Conservation (phyloP, 129 eudicot genomes). For the Escallonia herrerae region DNA sequence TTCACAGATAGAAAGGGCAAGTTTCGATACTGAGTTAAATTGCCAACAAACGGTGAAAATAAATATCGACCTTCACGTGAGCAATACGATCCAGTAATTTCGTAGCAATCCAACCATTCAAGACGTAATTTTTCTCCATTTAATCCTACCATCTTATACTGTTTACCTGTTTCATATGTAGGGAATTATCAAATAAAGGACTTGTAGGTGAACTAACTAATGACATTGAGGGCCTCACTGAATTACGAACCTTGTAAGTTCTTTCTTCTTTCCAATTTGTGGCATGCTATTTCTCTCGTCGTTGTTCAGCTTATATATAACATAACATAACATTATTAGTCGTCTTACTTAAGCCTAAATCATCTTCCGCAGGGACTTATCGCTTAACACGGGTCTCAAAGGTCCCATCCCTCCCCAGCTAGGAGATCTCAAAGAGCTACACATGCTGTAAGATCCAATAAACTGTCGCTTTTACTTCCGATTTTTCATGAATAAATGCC, state of each 20-base stretch:
- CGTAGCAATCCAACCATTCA: neutral
- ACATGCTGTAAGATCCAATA: slow-evolving; percentile 48
- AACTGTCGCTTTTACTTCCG: neutral
- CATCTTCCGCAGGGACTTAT: slow-evolving; percentile 61
- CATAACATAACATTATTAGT: no score
- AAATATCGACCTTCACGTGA: neutral
- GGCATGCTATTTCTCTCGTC: no score
- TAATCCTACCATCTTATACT: neutral
- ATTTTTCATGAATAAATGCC: neutral
- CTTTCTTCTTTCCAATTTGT: neutral
- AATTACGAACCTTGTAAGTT: slow-evolving; percentile 70
- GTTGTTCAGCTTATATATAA: no score
- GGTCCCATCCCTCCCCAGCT: slow-evolving; percentile 68
- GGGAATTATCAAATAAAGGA: slow-evolving; percentile 89
- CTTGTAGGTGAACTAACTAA: slow-evolving; percentile 67
- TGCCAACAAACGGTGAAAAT: neutral
- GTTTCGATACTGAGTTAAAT: no score
- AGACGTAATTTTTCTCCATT: no score
- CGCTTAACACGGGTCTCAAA: slow-evolving; percentile 76
- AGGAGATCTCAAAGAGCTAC: slow-evolving; percentile 66
- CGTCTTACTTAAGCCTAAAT: neutral
- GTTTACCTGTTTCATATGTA: slow-evolving; percentile 8
- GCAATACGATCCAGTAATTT: neutral
- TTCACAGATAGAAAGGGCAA: no score
- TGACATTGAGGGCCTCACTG: slow-evolving; percentile 81